Evolutionary conservation across 2,329 filamentous ascomycete genomes (phyloP).

Genomic region (Cercospora canescens): DNA sequence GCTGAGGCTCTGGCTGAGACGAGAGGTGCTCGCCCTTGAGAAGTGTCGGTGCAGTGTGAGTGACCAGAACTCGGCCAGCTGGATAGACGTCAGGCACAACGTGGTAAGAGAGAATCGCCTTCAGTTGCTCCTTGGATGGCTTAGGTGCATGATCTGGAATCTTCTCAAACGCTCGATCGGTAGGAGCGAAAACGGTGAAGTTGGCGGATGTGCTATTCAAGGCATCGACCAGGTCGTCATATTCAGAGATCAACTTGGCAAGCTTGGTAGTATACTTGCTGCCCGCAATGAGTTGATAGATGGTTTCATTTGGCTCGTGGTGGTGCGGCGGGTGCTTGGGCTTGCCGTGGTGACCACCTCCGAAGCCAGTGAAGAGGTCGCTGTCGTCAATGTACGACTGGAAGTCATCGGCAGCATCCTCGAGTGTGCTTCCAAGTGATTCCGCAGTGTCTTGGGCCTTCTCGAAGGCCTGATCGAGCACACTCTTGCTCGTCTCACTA

Average conservation of each 20-base stretch:
- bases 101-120: slow-evolving; percentile 73
- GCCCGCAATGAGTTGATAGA: slow-evolving; percentile 76
- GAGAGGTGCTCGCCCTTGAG: slow-evolving; percentile 62
- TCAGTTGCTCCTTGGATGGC: slow-evolving; percentile 68
- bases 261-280: slow-evolving; percentile 78
- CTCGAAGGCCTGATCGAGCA: slow-evolving; percentile 32
- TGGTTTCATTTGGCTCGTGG: slow-evolving; percentile 63
- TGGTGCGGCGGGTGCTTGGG: slow-evolving; percentile 37
- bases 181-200: slow-evolving; percentile 79
- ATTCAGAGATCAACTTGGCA: slow-evolving; percentile 70
- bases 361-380: slow-evolving; percentile 35
- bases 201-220: slow-evolving; percentile 75
- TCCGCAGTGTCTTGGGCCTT: slow-evolving; percentile 40
- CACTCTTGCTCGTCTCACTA: slow-evolving; percentile 30
- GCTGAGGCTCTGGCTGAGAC: slow-evolving; percentile 61
- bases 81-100: slow-evolving; percentile 68
- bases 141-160: slow-evolving; percentile 58
- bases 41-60: slow-evolving; percentile 73
- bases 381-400: slow-evolving; percentile 49
- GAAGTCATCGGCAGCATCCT: slow-evolving; percentile 47
- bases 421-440: slow-evolving; percentile 42
- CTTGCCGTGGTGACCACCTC: slow-evolving; percentile 31
- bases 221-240: slow-evolving; percentile 67
- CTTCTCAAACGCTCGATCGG: slow-evolving; percentile 72
- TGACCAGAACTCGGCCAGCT: slow-evolving; percentile 63